These are phyloP conservation scores for Fraxinus americana DNA, from an alignment of 257 asterid species.

Conservation along the genomic window DNA sequence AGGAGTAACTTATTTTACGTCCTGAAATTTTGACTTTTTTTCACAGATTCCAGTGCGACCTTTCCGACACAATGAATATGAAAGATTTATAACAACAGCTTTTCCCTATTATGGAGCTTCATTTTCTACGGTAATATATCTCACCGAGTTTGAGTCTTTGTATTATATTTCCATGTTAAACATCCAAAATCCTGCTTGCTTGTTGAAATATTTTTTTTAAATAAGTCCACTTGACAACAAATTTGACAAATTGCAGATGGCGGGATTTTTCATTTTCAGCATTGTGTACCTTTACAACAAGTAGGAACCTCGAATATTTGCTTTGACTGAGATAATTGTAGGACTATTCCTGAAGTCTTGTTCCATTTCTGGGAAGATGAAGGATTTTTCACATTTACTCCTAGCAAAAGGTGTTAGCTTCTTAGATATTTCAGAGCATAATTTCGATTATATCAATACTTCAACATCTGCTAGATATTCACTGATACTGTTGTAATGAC, in stretches of 20 bases:
- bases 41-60: slow-evolving; percentile 97
- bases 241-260: slow-evolving; percentile 37
- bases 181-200: background rate
- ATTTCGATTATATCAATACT: background rate
- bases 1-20: background rate
- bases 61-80: slow-evolving; percentile 88
- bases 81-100: slow-evolving; percentile 83
- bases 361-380: background rate
- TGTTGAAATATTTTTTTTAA: no score
- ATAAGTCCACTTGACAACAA: background rate
- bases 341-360: background rate
- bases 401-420: slow-evolving; percentile 5
- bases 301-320: slow-evolving; percentile 16
- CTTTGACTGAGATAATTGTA: background rate
- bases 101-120: slow-evolving; percentile 91
- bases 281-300: slow-evolving; percentile 45
- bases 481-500: background rate
- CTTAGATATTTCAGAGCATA: background rate
- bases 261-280: slow-evolving; percentile 51
- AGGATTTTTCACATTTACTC: slow-evolving; percentile 14
- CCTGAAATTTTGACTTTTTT: slow-evolving; percentile 2
- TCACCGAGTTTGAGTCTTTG: background rate
- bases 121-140: slow-evolving; percentile 64
- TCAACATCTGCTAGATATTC: background rate
- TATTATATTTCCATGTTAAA: background rate